These are phyloP conservation scores for Cyclotella baltica DNA, from an alignment of 108 stramenopile genomes.

Conservation along the genomic window DNA sequence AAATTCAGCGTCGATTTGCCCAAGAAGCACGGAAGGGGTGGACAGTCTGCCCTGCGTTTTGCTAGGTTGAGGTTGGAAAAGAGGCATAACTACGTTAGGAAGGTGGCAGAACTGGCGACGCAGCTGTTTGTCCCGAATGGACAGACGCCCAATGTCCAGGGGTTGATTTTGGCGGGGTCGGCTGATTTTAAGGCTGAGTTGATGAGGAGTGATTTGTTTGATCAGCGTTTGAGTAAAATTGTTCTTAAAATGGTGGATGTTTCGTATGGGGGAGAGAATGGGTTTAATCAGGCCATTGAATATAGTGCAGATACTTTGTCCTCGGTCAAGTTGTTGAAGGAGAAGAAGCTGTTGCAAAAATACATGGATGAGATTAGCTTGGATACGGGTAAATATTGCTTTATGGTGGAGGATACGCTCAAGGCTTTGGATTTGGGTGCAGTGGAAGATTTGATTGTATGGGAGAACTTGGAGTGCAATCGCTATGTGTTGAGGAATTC, in stretches of 20 bases:
- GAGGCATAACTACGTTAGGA: constrained; percentile 99
- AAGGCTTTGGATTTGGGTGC: constrained; percentile 98
- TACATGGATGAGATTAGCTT: constrained; percentile 99
- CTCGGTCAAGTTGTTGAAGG: constrained; percentile 98
- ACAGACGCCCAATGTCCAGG: constrained; percentile 96
- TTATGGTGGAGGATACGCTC: constrained; percentile 98
- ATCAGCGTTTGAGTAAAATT: constrained; percentile 90
- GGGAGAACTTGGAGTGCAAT: constrained; percentile 93
- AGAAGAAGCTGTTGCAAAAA: constrained; percentile 96
- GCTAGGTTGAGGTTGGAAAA: constrained; percentile 98
- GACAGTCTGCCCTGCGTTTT: constrained; percentile 99
- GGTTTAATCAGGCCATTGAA: constrained; percentile 99
- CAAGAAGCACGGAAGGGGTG: constrained; percentile 99
- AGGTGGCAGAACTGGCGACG: constrained; percentile 97
- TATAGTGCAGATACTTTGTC: constrained; percentile 92
- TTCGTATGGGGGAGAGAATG: constrained; percentile 96
- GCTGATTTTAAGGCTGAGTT: constrained; percentile 99
- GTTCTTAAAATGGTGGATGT: constrained; percentile 99
- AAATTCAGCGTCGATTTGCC: constrained; percentile 99
- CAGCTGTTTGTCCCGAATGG: constrained; percentile 97
- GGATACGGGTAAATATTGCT: constrained; percentile 99
- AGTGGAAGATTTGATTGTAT: constrained; percentile 97
- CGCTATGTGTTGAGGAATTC: constrained; percentile 88
- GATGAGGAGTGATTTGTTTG: constrained; percentile 95
- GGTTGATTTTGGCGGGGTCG: constrained; percentile 96